These are phyloP conservation scores for Vitis hybrid DNA, from an alignment of 177 flowering plant genomes.

Conservation along the genomic window DNA sequence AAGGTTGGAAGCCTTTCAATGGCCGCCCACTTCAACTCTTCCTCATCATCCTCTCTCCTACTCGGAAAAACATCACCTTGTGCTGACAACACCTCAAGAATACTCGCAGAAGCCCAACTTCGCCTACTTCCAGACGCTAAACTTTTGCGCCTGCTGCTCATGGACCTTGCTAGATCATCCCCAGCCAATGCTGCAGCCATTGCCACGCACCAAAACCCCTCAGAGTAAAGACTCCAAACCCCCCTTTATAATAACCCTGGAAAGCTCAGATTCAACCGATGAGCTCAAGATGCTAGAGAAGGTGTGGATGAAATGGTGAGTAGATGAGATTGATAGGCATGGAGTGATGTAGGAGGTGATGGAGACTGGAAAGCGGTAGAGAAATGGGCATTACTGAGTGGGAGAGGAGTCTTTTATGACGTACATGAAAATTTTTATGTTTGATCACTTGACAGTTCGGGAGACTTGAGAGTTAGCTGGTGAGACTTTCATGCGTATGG, in stretches of 20 bases:
- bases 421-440: too few relatives aligned
- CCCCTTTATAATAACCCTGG: too few relatives aligned
- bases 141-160: constrained; percentile 23
- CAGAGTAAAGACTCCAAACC: too few relatives aligned
- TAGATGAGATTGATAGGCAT: too few relatives aligned
- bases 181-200: constrained; percentile 15
- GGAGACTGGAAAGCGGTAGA: constrained; percentile 1
- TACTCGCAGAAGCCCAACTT: constrained; percentile 27
- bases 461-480: too few relatives aligned
- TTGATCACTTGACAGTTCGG: too few relatives aligned
- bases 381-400: constrained; percentile 1
- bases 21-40: constrained; percentile 66
- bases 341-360: too few relatives aligned
- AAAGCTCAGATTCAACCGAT: too few relatives aligned
- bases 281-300: too few relatives aligned
- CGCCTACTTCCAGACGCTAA: constrained; percentile 16
- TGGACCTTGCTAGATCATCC: constrained; percentile 20
- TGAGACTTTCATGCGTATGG: too few relatives aligned
- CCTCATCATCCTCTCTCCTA: constrained; percentile 46
- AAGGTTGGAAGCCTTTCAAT: constrained; percentile 62
- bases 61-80: constrained; percentile 34
- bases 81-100: constrained; percentile 33
- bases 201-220: not conserved
- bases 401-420: not conserved
- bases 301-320: too few relatives aligned